A percentile compares a stretch with the other conserved stretches of the same genome.
Conservation (phyloP, 306 rosid species). For the Trifolium repens region DNA sequence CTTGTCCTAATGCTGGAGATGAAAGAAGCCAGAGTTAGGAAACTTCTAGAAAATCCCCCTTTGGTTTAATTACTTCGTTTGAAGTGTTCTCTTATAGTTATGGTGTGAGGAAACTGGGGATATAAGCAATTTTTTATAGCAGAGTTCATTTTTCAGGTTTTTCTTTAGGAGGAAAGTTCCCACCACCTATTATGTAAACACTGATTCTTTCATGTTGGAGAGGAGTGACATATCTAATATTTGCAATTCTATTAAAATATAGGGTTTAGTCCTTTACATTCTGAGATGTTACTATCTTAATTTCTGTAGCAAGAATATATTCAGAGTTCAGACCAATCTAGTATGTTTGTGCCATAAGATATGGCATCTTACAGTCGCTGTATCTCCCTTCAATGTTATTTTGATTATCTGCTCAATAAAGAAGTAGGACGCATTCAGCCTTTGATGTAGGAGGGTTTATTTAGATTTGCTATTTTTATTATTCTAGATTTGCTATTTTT, state of each 20-base stretch:
- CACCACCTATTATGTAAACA: not conserved
- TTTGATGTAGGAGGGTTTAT: too few relatives aligned
- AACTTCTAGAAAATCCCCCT: not conserved
- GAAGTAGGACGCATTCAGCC: not conserved
- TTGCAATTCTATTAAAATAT: not conserved
- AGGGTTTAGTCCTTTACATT: not conserved
- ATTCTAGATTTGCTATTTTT: too few relatives aligned
- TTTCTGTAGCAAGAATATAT: not conserved
- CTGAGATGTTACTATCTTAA: not conserved
- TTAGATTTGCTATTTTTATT: too few relatives aligned
- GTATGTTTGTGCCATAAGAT: not conserved
- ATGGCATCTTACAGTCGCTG: not conserved
- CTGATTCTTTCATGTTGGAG: not conserved
- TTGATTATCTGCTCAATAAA: constrained; percentile 6
- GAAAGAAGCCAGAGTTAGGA: constrained; percentile 9
- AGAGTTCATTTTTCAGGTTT: constrained; percentile 1
- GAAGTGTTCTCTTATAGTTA: constrained; percentile 23
- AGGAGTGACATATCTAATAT: not conserved
- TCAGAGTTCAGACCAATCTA: not conserved
- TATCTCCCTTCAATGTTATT: not conserved
- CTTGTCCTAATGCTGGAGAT: constrained; percentile 17
- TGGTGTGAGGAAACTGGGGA: not conserved
- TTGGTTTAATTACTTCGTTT: constrained; percentile 15
- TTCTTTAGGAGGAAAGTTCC: constrained; percentile 21
- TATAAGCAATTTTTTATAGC: not conserved